Conservation (phyloP, 352 stramenopile genomes). For the Globisporangium spiculum region DNA sequence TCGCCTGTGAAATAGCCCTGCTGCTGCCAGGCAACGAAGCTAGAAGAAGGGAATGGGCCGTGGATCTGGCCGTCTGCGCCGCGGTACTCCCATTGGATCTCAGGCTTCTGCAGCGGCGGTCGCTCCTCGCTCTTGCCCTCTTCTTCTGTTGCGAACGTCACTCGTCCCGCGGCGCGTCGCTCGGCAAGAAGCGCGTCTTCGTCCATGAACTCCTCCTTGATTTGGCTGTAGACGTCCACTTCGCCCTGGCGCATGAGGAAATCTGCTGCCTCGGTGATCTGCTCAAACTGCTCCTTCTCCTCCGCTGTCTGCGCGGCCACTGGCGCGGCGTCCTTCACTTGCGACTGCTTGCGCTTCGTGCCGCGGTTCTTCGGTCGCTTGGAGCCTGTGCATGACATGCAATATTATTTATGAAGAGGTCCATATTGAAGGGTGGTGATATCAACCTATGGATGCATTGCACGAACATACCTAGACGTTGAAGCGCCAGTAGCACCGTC, state of each 20-base stretch:
- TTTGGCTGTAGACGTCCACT: slow-evolving; percentile 78
- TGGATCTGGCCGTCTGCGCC: slow-evolving; percentile 67
- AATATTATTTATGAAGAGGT: neutral
- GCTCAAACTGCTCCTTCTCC: slow-evolving; percentile 78
- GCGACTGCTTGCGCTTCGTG: slow-evolving; percentile 55
- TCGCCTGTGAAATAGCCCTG: slow-evolving; percentile 81
- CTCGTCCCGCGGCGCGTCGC: slow-evolving; percentile 20
- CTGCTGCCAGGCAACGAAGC: slow-evolving; percentile 71
- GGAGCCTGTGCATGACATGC: slow-evolving; percentile 23
- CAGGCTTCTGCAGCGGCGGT: slow-evolving; percentile 23
- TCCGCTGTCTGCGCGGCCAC: slow-evolving; percentile 40
- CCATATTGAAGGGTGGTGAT: neutral
- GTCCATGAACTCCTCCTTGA: slow-evolving; percentile 76
- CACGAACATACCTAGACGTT: slow-evolving; percentile 45
- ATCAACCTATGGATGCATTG: slow-evolving; percentile 1
- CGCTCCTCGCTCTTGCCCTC: slow-evolving; percentile 54
- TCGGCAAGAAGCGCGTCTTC: slow-evolving; percentile 58
- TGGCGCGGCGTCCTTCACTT: slow-evolving; percentile 22
- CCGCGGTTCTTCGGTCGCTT: slow-evolving; percentile 49
- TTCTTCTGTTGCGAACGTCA: slow-evolving; percentile 26
- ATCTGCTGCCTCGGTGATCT: slow-evolving; percentile 76
- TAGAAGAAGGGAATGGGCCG: slow-evolving; percentile 70
- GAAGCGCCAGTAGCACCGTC: slow-evolving; percentile 72
- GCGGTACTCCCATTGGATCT: slow-evolving; percentile 82
- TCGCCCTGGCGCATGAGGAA: slow-evolving; percentile 76